Percentiles rank a stretch among this genome's conserved stretches.
These are phyloP conservation scores for Hibiscus tridactylites DNA, from an alignment of 345 rosid genomes.

Conservation along the genomic window DNA sequence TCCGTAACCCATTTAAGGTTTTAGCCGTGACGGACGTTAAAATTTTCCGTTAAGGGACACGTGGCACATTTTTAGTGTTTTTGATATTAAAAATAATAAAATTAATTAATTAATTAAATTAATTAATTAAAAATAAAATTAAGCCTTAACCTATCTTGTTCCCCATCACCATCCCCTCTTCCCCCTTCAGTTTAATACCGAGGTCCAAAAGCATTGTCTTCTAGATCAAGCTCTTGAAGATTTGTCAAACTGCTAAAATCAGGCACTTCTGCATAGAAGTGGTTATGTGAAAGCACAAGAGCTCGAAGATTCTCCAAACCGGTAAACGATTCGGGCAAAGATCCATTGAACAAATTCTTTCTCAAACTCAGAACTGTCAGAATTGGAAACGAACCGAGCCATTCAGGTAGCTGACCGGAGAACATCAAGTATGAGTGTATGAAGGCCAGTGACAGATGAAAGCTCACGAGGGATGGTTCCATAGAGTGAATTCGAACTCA, in stretches of 20 bases:
- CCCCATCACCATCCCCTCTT: no score
- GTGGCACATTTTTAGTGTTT: no score
- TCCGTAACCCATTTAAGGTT: no score
- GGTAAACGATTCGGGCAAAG: slow-evolving; percentile 63
- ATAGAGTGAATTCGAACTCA: slow-evolving; percentile 67
- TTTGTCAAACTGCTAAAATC: slow-evolving; percentile 59
- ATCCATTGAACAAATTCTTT: slow-evolving; percentile 63
- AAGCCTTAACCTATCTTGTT: no score
- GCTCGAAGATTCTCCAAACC: slow-evolving; percentile 65
- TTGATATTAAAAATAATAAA: no score
- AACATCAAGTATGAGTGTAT: slow-evolving; percentile 81
- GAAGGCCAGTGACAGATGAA: slow-evolving; percentile 49
- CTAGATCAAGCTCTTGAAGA: slow-evolving; percentile 83
- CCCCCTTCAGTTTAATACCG: no score
- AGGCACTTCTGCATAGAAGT: slow-evolving; percentile 62
- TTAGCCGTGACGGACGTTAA: no score
- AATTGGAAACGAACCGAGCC: slow-evolving; percentile 50
- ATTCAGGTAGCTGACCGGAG: slow-evolving; percentile 51
- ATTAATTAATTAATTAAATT: no score
- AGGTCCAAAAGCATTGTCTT: slow-evolving; percentile 74
- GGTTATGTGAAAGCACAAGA: slow-evolving; percentile 69
- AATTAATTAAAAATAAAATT: no score
- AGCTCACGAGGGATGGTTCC: slow-evolving; percentile 63
- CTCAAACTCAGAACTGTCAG: slow-evolving; percentile 70
- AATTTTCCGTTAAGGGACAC: no score